These are phyloP conservation scores for Rhexocercosporidium sp. DNA, from an alignment of 2,329 filamentous ascomycete genomes.

Conservation along the genomic window DNA sequence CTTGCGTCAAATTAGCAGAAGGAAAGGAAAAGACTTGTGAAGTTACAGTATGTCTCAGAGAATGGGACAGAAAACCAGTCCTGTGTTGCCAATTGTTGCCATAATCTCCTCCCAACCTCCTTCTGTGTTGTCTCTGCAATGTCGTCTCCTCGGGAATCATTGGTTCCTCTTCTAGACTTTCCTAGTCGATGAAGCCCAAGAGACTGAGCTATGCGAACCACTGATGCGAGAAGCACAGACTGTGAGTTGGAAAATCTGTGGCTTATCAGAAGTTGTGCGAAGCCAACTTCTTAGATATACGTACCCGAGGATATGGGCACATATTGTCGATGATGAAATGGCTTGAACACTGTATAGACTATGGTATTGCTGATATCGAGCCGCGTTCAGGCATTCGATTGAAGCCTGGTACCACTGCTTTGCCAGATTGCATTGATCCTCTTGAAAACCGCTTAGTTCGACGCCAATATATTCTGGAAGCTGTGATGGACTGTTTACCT, in stretches of 20 bases:
- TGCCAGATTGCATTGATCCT: constrained; percentile 49
- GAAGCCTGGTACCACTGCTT: constrained; percentile 53
- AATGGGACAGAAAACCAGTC: constrained; percentile 34
- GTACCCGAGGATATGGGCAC: constrained; percentile 51
- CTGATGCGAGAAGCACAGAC: constrained; percentile 50
- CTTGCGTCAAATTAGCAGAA: not conserved
- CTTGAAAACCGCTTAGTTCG: not conserved
- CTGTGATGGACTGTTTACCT: constrained; percentile 4
- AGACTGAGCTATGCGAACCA: constrained; percentile 52
- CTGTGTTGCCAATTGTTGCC: constrained; percentile 30
- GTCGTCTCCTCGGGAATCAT: constrained; percentile 15
- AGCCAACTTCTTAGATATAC: not conserved
- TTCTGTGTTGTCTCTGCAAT: constrained; percentile 23
- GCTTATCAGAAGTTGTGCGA: not conserved
- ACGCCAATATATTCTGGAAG: not conserved
- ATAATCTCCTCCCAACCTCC: constrained; percentile 27
- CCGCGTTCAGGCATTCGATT: constrained; percentile 51
- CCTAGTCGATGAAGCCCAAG: constrained; percentile 51
- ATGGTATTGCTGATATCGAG: constrained; percentile 51
- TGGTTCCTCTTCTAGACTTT: constrained; percentile 21
- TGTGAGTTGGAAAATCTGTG: constrained; percentile 51
- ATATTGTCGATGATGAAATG: constrained; percentile 53
- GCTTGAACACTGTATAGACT: constrained; percentile 52
- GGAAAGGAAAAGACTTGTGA: not conserved
- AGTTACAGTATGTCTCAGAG: constrained; percentile 31